Conservation (phyloP, 164 flowering plant species). For the Chloranthus sessilifolius region DNA sequence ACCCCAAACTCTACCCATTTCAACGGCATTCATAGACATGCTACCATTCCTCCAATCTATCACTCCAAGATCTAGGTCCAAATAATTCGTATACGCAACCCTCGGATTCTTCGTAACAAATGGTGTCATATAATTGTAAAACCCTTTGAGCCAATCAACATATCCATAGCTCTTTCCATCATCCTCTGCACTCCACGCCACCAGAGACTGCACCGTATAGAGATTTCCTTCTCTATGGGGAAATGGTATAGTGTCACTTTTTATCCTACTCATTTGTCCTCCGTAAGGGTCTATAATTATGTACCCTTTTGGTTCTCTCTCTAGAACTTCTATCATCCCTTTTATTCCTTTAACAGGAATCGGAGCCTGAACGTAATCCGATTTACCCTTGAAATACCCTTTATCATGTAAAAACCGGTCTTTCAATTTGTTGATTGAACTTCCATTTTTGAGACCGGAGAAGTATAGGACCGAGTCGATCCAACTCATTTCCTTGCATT, state of each 20-base stretch:
- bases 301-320: constrained; percentile 21
- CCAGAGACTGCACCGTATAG: constrained; percentile 22
- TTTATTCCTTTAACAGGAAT: constrained; percentile 14
- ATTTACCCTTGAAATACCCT: constrained; percentile 24
- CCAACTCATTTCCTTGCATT: constrained; percentile 26
- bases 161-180: constrained; percentile 5
- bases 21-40: constrained; percentile 8
- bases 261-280: constrained; percentile 18
- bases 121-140: constrained; percentile 20
- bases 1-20: constrained; percentile 49
- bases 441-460: constrained; percentile 11
- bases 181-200: constrained; percentile 22
- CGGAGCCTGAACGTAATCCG: constrained; percentile 16
- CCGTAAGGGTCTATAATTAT: constrained; percentile 30
- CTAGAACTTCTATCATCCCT: constrained; percentile 3
- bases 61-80: constrained; percentile 30
- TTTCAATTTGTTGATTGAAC: constrained; percentile 13
- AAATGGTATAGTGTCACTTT: constrained; percentile 15
- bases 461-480: constrained; percentile 24
- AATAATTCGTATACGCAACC: constrained; percentile 26
- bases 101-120: constrained; percentile 22
- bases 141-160: constrained; percentile 18
- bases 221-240: constrained; percentile 27
- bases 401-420: constrained; percentile 20
- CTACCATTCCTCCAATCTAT: constrained; percentile 3